Percentiles rank a stretch among this genome's conserved stretches.
These are phyloP conservation scores for Fusarium sulawesiense DNA, from an alignment of 2,329 filamentous ascomycete species.

Conservation along the genomic window DNA sequence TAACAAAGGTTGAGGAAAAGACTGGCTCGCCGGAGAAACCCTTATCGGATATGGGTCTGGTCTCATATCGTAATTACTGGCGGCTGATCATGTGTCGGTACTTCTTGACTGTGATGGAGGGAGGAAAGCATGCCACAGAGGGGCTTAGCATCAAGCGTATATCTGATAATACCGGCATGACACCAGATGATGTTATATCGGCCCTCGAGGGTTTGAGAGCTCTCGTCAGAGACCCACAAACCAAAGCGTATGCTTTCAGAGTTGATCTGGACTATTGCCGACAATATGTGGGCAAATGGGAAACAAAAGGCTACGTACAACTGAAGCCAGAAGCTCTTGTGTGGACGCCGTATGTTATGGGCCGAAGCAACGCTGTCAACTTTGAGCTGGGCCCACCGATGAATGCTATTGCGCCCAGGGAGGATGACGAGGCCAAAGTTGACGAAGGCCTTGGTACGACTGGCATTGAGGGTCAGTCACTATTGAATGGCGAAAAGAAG, in stretches of 20 bases:
- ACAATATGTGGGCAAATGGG: conserved; percentile 89
- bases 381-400: conserved; percentile 85
- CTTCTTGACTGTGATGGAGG: conserved; percentile 66
- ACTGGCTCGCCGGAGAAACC: conserved; percentile 97
- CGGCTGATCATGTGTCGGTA: conserved; percentile 88
- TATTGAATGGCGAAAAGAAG: conserved; percentile 42
- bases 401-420: conserved; percentile 87
- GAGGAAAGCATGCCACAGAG: conserved; percentile 51
- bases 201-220: conserved; percentile 90
- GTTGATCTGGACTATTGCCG: conserved; percentile 87
- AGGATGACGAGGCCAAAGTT: conserved; percentile 70
- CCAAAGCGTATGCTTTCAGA: conserved; percentile 88
- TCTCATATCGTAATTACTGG: conserved; percentile 99
- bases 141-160: conserved; percentile 74
- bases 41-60: conserved; percentile 95
- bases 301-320: conserved; percentile 86
- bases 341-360: conserved; percentile 99
- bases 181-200: conserved; percentile 94
- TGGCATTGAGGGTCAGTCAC: conserved; percentile 33
- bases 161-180: conserved; percentile 93
- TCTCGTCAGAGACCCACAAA: conserved; percentile 88
- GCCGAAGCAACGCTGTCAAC: conserved; percentile 81
- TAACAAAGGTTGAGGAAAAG: conserved; percentile 92
- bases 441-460: conserved; percentile 48
- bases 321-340: conserved; percentile 83